These are phyloP conservation scores for Dendrocalamus latiflorus DNA, from an alignment of 202 grass and related monocot species.

Conservation along the genomic window DNA sequence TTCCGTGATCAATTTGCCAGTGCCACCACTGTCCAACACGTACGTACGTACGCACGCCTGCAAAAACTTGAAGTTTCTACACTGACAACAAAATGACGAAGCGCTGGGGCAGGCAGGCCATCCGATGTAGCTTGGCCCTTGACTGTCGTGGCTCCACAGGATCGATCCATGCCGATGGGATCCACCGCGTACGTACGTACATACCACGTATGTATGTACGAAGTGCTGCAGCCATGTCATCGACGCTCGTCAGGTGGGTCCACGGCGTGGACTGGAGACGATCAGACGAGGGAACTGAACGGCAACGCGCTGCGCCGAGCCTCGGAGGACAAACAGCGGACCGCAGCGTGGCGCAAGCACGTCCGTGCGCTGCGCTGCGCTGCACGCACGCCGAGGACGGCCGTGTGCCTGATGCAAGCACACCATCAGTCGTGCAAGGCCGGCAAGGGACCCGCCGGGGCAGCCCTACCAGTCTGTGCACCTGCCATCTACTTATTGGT, in stretches of 20 bases:
- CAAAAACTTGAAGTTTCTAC: neutral
- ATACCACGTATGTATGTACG: neutral
- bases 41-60: neutral
- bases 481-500: neutral
- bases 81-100: neutral
- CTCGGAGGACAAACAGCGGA: neutral
- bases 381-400: neutral
- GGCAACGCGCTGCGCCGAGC: neutral
- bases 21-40: no score
- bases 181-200: neutral
- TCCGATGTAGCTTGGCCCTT: neutral
- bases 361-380: neutral
- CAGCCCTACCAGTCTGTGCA: neutral
- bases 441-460: constrained; percentile 10
- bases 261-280: neutral
- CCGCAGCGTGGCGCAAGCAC: neutral
- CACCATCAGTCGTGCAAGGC: neutral
- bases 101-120: neutral
- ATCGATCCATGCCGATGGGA: neutral
- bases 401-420: constrained; percentile 4
- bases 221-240: neutral
- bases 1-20: no score
- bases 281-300: no score
- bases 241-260: neutral
- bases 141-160: neutral